Evolutionary conservation across 1,139 yeast genomes (phyloP), one percentile per base, ranked within the genome.

Genomic region (Lipomyces yarrowii): DNA sequence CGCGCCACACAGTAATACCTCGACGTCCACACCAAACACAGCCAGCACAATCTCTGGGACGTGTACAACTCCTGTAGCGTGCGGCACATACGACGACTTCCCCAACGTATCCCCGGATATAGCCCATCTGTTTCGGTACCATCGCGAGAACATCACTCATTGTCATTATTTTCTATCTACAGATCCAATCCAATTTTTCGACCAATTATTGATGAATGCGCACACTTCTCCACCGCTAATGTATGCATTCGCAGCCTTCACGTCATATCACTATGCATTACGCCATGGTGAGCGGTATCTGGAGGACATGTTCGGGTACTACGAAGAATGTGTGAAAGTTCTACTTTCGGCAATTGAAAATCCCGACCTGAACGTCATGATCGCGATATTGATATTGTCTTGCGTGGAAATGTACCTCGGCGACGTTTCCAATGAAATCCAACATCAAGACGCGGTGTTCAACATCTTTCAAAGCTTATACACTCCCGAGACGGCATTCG

Each of bases 201-300:
- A 63, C 55, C 23, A 57, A 23, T 23, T 67, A 2, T 48, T 59
- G 51, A 35, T 39, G 37, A 54, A 23, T 32, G 46, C 61, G 1
- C 59, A 51, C 18, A 37, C 62, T 4, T 61, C 59, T 32, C 56
- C 55, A 7, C 46, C 69, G 42, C 61, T 67, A 21, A 61, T 61
- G 69, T 67, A 65, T 54, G 65, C 69, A 4, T 33, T 67, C 33
- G 69, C 69, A 8, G 59, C 69, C 21, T 67, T 67, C 53, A 48
- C 65, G 23, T 37, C 69, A 10, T 67, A 64, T 33, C 69, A 67
- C 35, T 67, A 65, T 39, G 67, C 69, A 32, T 46, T 67, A 7
- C 57, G 59, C 6, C 62, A 67, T 32, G 68, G 69, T 18, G 68
- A 64, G 58, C 60, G 58, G 42, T 52, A 53, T 52, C 54, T 65